A percentile compares a stretch with the other conserved stretches of the same genome.
phyloP scores from a whole-genome alignment of 2,329 filamentous ascomycete species.

The Aureobasidium sp. region DNA sequence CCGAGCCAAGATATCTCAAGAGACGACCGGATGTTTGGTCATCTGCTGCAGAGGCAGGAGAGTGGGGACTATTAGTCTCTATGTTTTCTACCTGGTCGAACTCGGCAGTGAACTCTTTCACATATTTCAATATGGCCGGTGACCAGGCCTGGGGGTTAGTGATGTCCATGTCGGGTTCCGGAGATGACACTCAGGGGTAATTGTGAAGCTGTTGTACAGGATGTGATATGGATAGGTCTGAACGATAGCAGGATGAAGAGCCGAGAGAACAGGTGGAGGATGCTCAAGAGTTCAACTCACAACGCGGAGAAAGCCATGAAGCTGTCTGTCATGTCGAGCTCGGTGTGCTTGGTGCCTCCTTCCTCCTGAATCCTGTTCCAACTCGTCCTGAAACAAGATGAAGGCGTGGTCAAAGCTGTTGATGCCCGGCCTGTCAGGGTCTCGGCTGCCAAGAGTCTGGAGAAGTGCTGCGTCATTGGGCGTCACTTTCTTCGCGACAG shows the following conservation, averaged over 20 bases:
- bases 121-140: conserved; percentile 9
- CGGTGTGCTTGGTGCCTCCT: neutral
- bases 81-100: neutral
- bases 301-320: neutral
- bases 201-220: neutral
- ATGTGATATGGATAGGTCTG: neutral
- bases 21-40: conserved; percentile 44
- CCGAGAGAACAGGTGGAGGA: neutral
- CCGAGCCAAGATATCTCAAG: conserved; percentile 51
- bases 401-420: conserved; percentile 13
- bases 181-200: neutral
- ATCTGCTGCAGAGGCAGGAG: neutral
- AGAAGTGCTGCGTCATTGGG: neutral
- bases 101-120: conserved; percentile 6
- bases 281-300: neutral
- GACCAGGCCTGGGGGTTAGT: conserved; percentile 2
- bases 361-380: conserved; percentile 15
- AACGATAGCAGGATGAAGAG: neutral
- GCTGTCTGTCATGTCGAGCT: neutral
- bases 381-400: conserved; percentile 1
- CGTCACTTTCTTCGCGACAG: neutral
- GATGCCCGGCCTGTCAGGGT: conserved; percentile 2
- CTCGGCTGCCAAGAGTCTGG: conserved; percentile 8
- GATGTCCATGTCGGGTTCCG: neutral
- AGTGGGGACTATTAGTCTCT: neutral